Base-by-base conservation (phyloP, 1,139 yeast species). In the Sugiyamaella neomexicana region DNA sequence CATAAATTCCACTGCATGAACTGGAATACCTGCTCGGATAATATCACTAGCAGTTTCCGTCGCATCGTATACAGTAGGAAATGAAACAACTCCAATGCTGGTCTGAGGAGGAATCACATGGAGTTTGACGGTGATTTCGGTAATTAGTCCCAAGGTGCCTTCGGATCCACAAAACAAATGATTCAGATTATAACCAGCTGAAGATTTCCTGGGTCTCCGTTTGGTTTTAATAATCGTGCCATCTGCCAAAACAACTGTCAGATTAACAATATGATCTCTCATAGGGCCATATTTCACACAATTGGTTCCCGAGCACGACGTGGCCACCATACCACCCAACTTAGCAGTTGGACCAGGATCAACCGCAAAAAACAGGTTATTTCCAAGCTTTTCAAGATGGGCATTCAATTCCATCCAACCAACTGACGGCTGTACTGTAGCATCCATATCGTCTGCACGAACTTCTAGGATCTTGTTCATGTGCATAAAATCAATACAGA, bases 291-390 rank as follows among this genome's bases (percentile, higher is more conserved):
- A 85, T 59, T 85, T 71, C 9, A 82, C 82, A 49, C 91, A 90
- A 63, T 86, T 86, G 8, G 93, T 86, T 15, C 95, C 95, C 0
- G 89, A 83, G 60, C 91, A 86, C 27, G 87, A 83, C 45, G 87
- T 85, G 20, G 83, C 85, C 49, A 85, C 80, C 80, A 86, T 83
- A 15, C 93, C 95, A 41, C 89, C 88, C 53, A 86, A 82, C 56
- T 82, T 75, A 4, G 91, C 93, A 52, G 89, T 88, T 34, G 93
- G 91, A 42, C 93, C 95, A 0, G 93, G 93, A 66, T 86, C 95
- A 15, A 87, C 85, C 5, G 90, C 89, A 62, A 86, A 83, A 62
- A 86, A 70, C 40, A 85, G 70, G n/a, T 65, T 63, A 45, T 61
- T 55, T 0, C 77, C 78, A 50, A 73, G 67, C 10, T 77, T 79